These are phyloP conservation scores for Mucor plumbeus DNA, from an alignment of 371 early-diverging fungal genomes.

Conservation along the genomic window DNA sequence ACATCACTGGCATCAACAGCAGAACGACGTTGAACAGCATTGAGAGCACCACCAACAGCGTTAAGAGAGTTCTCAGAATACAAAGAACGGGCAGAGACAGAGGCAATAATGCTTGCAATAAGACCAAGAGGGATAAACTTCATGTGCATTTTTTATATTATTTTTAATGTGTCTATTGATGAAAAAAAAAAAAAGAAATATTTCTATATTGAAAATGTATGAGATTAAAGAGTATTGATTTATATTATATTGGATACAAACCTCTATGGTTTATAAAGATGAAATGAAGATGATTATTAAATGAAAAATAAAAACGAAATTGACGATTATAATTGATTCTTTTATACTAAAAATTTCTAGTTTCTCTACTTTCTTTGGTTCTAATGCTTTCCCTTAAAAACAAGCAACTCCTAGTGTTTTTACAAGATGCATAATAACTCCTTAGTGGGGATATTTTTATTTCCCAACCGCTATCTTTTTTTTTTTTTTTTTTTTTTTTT, in stretches of 20 bases:
- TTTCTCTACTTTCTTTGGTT: background rate
- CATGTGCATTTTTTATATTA: conserved; percentile 19
- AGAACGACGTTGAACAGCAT: background rate
- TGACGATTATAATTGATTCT: background rate
- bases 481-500: background rate
- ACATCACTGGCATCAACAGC: background rate
- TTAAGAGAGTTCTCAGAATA: conserved; percentile 5
- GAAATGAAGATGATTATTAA: background rate
- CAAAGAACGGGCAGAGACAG: conserved; percentile 16
- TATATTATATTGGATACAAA: background rate
- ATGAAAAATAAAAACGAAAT: background rate
- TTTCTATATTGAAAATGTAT: background rate
- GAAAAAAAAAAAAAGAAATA: background rate
- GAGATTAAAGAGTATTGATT: background rate
- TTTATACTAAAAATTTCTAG: background rate
- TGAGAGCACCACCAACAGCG: conserved; percentile 1
- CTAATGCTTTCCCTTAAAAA: background rate
- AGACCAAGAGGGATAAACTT: conserved; percentile 19
- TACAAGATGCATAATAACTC: background rate
- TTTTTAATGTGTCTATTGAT: conserved; percentile 2
- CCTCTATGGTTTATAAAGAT: conserved; percentile 7
- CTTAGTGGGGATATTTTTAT: conserved; percentile 3
- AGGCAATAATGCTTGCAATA: conserved; percentile 15
- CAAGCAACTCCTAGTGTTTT: background rate
- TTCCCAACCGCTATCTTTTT: background rate